Evolutionary conservation across 768 basidiomycete genomes (phyloP).

Genomic region (Pisolithus tinctorius): DNA sequence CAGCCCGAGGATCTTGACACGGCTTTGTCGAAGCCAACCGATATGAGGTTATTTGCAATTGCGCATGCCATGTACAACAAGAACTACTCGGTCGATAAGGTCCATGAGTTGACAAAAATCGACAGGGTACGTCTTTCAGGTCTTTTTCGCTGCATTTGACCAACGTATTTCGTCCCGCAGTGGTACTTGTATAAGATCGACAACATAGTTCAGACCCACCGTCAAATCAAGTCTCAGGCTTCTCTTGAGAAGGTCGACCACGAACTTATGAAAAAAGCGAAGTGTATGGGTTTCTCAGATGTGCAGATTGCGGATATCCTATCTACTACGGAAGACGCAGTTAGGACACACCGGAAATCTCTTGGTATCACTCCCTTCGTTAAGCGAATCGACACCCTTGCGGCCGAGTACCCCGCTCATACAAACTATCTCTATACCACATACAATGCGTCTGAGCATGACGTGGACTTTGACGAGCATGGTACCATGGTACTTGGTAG

Average conservation of each 20-base stretch:
- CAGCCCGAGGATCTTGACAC: constrained; percentile 79
- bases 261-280: constrained; percentile 80
- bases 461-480: constrained; percentile 91
- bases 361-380: constrained; percentile 92
- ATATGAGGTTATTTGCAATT: constrained; percentile 94
- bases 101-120: constrained; percentile 96
- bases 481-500: constrained; percentile 99
- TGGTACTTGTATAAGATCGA: constrained; percentile 99
- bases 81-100: constrained; percentile 79
- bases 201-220: constrained; percentile 91
- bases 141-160: not conserved
- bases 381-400: constrained; percentile 98
- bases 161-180: constrained; percentile 28
- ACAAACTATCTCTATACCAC: constrained; percentile 99
- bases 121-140: constrained; percentile 61
- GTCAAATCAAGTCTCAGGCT: constrained; percentile 61
- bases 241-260: constrained; percentile 63
- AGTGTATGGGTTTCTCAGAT: constrained; percentile 95
- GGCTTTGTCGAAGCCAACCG: constrained; percentile 79
- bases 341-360: constrained; percentile 82
- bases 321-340: constrained; percentile 61
- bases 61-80: constrained; percentile 97
- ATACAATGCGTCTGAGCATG: constrained; percentile 94
- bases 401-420: constrained; percentile 96
- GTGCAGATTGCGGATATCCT: constrained; percentile 83